Evolutionary conservation across 352 stramenopile species (phyloP), one percentile per base, ranked within the genome.

Genomic region (Phytopythium vexans): DNA sequence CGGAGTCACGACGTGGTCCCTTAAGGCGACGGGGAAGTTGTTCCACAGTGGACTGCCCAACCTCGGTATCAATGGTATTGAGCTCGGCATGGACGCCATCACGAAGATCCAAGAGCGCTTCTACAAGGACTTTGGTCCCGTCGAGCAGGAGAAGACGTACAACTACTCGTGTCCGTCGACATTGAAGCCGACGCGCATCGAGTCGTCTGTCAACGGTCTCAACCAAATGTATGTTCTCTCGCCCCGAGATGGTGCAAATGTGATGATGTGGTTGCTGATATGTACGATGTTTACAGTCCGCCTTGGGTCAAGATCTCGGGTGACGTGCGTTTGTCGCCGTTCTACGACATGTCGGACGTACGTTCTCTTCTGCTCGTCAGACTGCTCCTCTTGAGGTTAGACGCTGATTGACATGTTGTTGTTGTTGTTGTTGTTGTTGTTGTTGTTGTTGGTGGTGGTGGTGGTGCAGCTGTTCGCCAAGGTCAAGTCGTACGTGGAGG

Each of bases 41-140:
- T 97, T 97, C 64, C 89, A 97, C 63, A 94, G 78, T 10, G 88
- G 88, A 6, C 56, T 97, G 37, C 86, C 88, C 6, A 89, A 96
- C 60, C 53, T 89, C 31, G 85, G 77, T 32, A 96, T 97, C 60
- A 97, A 97, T 54, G 75, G 77, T 4, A 68, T 97, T 47, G 89
- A 97, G 60, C 68, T 97, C 31, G 86, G 68, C 6, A 86, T 89
- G 64, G 89, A 97, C 31, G 87, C 88, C 16, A 45, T 94, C 34
- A 70, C 60, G 1, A 78, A 90, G 60, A 85, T 97, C 48, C 88
- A 96, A 64, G 68, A 87, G 58, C 72, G 82, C 9, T 97, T 97
- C 64, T 97, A 96, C 64, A 39, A 84, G 55, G 88, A 97, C 52
- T 97, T 97, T 63, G 77, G 81, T 0, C 74, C 82, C 1, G 48